Evolutionary conservation across 805 yeast genomes (phyloP), one percentile per base, ranked within the genome.

Genomic region (Candida incommunis): DNA sequence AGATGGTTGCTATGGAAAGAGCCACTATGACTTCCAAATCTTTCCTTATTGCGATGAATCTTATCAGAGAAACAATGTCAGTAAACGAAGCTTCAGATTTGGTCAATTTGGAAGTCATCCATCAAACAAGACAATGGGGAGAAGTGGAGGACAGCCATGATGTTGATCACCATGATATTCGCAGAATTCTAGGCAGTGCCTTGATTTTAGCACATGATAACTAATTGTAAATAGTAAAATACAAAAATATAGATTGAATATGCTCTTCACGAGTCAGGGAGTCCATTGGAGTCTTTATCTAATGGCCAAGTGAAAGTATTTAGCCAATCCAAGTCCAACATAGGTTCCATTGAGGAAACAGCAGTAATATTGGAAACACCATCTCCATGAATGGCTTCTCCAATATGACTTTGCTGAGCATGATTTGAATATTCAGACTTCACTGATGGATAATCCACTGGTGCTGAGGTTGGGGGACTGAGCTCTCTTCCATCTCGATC

Each of bases 101-200:
- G 47, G 87, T 87, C 7, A 79, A 82, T 46, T 68, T 92, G 54
- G 99, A 92, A 58, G 79, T 80, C 13, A 77, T 80, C 26, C 75
- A 75, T 63, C 99, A 92, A 64, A 83, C 94, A 27, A 78, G 76
- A 21, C 74, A 79, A 57, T 92, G 98, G 98, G 98, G 98, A 25
- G 96, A 90, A 63, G 97, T 90, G 22, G 97, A 92, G 65, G 98
- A 92, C 58, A 86, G 97, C 2, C 98, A 92, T 59, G 98, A 92
- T 61, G 96, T 92, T n/a, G 94, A 85, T 56, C 80, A 82, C 61
- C 94, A 80, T 34, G 96, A 92, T 54, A 71, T 94, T 54, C 70
- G 85, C 56, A 78, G 96, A 62, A 78, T 79, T 56, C 71, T 92
- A 41, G 78, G 90, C 27, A 74, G 86, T 51, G 88, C 95, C 23